Percentiles rank a stretch among this genome's conserved stretches.
These are phyloP conservation scores for Apium graveolens DNA, from an alignment of 129 eudicot genomes.

Conservation along the genomic window DNA sequence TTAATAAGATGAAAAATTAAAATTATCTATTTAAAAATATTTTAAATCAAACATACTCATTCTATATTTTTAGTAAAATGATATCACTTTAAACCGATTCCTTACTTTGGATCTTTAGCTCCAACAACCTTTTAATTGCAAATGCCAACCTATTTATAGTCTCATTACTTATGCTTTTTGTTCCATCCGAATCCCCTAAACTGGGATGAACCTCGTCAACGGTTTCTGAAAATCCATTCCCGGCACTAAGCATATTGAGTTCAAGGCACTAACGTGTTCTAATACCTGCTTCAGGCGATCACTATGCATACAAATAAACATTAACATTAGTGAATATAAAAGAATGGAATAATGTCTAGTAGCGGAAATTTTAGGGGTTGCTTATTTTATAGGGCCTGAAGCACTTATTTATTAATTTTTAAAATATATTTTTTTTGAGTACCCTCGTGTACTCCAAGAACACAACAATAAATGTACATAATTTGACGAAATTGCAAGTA, in stretches of 20 bases:
- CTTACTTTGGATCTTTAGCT: too few relatives aligned
- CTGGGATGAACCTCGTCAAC: conserved; percentile 64
- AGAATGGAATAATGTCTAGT: conserved; percentile 1
- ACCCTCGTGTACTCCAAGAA: too few relatives aligned
- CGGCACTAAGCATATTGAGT: conserved; percentile 68
- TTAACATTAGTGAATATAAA: conserved; percentile 2
- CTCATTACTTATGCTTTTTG: conserved; percentile 45
- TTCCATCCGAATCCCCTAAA: conserved; percentile 47
- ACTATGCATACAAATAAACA: conserved; percentile 41
- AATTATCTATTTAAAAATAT: too few relatives aligned
- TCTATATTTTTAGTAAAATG: too few relatives aligned
- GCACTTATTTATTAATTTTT: too few relatives aligned
- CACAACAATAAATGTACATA: too few relatives aligned
- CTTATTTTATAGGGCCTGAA: conserved; percentile 50
- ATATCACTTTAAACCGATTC: too few relatives aligned
- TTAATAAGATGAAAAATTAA: too few relatives aligned
- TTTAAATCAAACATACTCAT: too few relatives aligned
- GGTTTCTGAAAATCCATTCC: conserved; percentile 67
- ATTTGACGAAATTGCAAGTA: too few relatives aligned
- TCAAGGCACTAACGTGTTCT: conserved; percentile 43
- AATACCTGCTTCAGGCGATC: conserved; percentile 63
- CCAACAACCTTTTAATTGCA: conserved; percentile 52
- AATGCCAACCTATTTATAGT: conserved; percentile 46
- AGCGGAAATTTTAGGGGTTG: not conserved
- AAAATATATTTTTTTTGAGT: too few relatives aligned